A percentile compares a stretch with the other conserved stretches of the same genome.
Evolutionary conservation across 1,139 yeast species (phyloP).

Genomic region (Fermentozyma sake): DNA sequence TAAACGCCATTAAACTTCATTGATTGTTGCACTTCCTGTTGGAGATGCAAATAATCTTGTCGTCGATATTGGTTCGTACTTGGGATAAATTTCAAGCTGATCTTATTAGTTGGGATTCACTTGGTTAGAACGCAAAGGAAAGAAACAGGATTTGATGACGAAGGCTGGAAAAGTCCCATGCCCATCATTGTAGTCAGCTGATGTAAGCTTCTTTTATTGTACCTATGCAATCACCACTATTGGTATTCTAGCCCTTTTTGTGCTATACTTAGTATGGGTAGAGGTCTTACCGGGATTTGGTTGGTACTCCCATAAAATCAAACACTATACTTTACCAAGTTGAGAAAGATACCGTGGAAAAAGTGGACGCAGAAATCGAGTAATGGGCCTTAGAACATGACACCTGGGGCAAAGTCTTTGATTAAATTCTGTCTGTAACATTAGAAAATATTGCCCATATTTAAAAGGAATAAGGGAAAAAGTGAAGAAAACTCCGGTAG

Average conservation of each 20-base stretch:
- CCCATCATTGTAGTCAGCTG: constrained; percentile 27
- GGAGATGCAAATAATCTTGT: constrained; percentile 46
- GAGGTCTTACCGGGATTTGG: constrained; percentile 30
- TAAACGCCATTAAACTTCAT: too few relatives aligned
- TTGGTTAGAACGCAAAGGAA: constrained; percentile 31
- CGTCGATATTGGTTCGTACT: constrained; percentile 22
- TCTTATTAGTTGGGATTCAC: constrained; percentile 32
- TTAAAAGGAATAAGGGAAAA: too few relatives aligned
- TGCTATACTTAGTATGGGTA: constrained; percentile 33
- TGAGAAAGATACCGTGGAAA: too few relatives aligned
- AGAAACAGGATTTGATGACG: constrained; percentile 28
- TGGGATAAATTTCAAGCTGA: constrained; percentile 21
- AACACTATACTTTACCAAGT: too few relatives aligned
- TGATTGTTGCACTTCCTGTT: constrained; percentile 39
- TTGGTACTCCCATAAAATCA: constrained; percentile 28
- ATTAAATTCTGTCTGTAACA: too few relatives aligned
- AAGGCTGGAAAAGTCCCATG: constrained; percentile 28
- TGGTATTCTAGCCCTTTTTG: constrained; percentile 28
- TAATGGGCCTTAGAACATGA: too few relatives aligned
- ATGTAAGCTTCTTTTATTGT: constrained; percentile 29
- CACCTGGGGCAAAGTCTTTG: too few relatives aligned
- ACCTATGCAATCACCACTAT: constrained; percentile 25
- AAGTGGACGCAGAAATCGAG: too few relatives aligned
- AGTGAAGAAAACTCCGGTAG: too few relatives aligned
- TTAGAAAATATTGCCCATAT: too few relatives aligned